Base-by-base conservation (phyloP, 371 early-diverging fungal genomes). In the Rhizopus stolonifer region DNA sequence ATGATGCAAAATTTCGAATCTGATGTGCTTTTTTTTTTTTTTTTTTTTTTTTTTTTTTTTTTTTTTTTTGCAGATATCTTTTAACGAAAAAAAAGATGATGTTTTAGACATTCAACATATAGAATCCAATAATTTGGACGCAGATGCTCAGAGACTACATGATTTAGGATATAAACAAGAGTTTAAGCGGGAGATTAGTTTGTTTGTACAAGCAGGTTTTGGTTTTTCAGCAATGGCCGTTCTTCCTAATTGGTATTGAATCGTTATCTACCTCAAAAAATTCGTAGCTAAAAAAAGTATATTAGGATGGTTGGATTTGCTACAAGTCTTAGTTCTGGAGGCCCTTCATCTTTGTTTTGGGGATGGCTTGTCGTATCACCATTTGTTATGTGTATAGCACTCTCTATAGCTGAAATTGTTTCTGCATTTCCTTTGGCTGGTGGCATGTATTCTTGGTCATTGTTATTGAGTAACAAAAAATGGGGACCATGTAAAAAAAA, bases 101-200 rank as follows among this genome's bases (percentile, higher is more conserved):
- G n/a, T n/a, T n/a, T n/a, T n/a, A n/a, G 49, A 53, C 17, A 43
- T 53, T 18, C 17, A 36, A 9, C 40, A 49, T 38, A n/a, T 59
- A 10, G 60, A 59, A 22, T 15, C 60, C 10, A 59, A 44, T 23
- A 6, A 48, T 13, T 33, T 64, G 6, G 73, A 72, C 33, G 52
- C 56, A 29, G 73, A 72, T 51, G 67, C 69, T 8, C 69, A 69
- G 22, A 39, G 60, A 8, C 49, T 72, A 4, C 57, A 61, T 13
- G 69, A 66, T 15, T 49, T 72, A 2, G 73, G 73, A 2, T 72
- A 72, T 43, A 69, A 69, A 14, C 73, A 72, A 58, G 73, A 72
- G 26, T 72, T 72, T 31, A 72, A 65, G 10, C 53, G 73, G 18
- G 69, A 69, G n/a, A 56, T 69, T 34, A 65, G 63, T 48, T 38